Evolutionary conservation across 1,284 basidiomycete species (phyloP), one percentile per base, ranked within the genome.

Genomic region (Austroboletus niveus): DNA sequence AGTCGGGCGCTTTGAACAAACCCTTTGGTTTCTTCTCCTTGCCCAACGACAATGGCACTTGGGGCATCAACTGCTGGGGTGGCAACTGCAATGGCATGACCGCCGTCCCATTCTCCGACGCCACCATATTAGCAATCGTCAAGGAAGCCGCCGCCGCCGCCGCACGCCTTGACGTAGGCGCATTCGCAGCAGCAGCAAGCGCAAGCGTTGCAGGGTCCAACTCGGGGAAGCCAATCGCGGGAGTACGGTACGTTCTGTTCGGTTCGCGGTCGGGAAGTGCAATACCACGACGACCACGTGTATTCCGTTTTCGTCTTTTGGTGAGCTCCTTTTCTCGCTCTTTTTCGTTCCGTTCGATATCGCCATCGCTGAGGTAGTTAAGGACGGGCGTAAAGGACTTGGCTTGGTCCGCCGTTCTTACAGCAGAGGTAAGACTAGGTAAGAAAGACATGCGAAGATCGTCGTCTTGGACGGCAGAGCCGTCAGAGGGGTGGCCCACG

Each of bases 211-310:
- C 81, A 43, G 87, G 72, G 60, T 89, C 88, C 45, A 88, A 70
- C 61, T 90, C 88, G 4, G 89, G 87, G 75, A 90, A 89, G 27
- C 89, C 89, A 52, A 94, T 83, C 4, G 90, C 86, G 7, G 88
- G 85, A 0, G 93, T 94, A 35, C 97, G 85, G 69, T 89, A 89
- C 9, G 97, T 98, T 71, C 94, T 85, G 64, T 90, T 82, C 3
- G 93, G 89, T 58, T 99, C 96, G 48, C 95, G 86, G 65, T 99
- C 97, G 0, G 96, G 94, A 14, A 98, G 75, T 2, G 85, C 84
- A 56, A 97, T 78, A n/a, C 93, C 94, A 45, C 95, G 79, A 48
- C 94, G 80, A 5, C 92, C 94, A 54, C 95, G 84, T 1, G 91
- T 94, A 60, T 91, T 90, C 44, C 94, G 81, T 72, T 95, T 92